Conservation (phyloP, 345 rosid genomes). For the Dipteronia dyeriana region DNA sequence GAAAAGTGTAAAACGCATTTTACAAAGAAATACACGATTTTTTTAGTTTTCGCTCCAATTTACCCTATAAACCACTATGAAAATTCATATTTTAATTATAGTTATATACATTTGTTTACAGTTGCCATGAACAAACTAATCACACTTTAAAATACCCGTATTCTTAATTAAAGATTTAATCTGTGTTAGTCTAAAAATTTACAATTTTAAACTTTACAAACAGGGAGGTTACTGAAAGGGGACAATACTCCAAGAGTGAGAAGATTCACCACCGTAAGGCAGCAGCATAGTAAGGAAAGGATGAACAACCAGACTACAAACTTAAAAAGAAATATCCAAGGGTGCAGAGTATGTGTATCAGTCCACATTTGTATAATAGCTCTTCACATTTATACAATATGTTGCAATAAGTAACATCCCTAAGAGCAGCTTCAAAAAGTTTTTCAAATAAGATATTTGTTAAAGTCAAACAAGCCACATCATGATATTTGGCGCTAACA, state of each 20-base stretch:
- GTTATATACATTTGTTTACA: no score
- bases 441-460: no score
- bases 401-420: background rate
- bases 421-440: no score
- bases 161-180: background rate
- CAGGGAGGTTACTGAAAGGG: background rate
- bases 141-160: background rate
- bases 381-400: background rate
- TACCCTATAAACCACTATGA: no score
- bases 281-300: background rate
- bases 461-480: no score
- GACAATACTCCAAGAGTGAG: background rate
- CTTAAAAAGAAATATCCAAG: background rate
- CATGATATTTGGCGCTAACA: no score
- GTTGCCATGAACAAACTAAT: no score
- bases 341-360: background rate
- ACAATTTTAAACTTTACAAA: no score
- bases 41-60: no score
- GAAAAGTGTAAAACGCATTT: no score
- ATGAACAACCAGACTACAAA: background rate
- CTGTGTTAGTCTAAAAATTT: background rate
- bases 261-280: background rate
- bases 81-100: no score
- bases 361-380: background rate
- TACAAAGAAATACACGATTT: no score